Evolutionary conservation across 2,329 filamentous ascomycete species (phyloP).

Genomic region (Scedosporium dehoogii): DNA sequence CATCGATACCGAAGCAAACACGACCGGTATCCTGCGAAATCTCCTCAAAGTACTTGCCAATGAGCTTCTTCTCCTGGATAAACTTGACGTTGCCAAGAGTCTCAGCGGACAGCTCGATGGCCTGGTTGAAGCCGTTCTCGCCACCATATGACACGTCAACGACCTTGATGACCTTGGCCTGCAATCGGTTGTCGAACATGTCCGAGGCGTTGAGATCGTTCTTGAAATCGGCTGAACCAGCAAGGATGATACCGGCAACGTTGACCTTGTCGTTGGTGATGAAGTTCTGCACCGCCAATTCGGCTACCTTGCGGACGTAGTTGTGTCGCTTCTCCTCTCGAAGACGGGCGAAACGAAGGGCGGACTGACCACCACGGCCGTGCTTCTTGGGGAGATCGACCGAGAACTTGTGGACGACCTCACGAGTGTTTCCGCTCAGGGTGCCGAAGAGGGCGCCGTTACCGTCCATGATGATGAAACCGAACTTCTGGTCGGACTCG

Average conservation of each 20-base stretch:
- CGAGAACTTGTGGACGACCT: conserved; percentile 94
- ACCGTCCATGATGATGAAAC: conserved; percentile 99
- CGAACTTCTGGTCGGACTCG: conserved; percentile 98
- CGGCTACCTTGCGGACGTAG: conserved; percentile 97
- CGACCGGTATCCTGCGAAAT: conserved; percentile 96
- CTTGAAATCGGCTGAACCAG: conserved; percentile 98
- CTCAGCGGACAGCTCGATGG: conserved; percentile 89
- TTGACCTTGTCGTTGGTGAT: conserved; percentile 98
- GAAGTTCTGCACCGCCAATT: conserved; percentile 96
- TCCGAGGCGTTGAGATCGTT: conserved; percentile 97
- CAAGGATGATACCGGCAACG: conserved; percentile 87
- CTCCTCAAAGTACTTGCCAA: conserved; percentile 97
- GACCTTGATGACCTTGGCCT: conserved; percentile 96
- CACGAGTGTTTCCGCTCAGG: conserved; percentile 91
- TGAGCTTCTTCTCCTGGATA: conserved; percentile 99
- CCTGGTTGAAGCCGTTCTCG: conserved; percentile 99
- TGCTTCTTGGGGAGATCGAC: conserved; percentile 99
- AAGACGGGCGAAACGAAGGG: conserved; percentile 97
- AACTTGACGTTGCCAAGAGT: conserved; percentile 99
- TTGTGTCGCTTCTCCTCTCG: conserved; percentile 99
- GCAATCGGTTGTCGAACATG: conserved; percentile 87
- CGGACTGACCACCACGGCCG: conserved; percentile 99
- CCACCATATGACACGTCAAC: conserved; percentile 98
- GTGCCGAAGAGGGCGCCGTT: conserved; percentile 97
- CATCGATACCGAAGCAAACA: conserved; percentile 95